Evolutionary conservation across 2,329 filamentous ascomycete genomes (phyloP).

Genomic region (Fusarium praegraminearum): DNA sequence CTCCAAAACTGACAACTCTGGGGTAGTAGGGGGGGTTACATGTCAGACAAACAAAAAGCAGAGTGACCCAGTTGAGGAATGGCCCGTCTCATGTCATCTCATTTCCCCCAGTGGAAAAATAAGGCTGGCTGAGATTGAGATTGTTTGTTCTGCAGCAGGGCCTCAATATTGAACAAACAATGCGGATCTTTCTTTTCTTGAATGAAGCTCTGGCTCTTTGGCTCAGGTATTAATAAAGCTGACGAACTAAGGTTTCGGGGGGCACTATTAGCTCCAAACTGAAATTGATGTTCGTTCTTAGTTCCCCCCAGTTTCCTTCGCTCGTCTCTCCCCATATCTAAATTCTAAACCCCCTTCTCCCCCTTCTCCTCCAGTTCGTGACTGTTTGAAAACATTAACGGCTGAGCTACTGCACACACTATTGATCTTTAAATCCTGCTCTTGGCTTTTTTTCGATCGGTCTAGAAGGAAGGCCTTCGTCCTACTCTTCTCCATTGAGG

Average conservation of each 20-base stretch:
- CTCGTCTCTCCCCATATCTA: slow-evolving; percentile 1
- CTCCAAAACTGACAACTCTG: background rate
- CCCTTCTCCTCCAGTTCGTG: background rate
- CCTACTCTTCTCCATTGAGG: slow-evolving; percentile 1
- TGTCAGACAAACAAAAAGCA: background rate
- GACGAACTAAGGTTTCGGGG: slow-evolving; percentile 1
- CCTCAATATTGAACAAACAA: background rate
- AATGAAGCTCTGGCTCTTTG: background rate
- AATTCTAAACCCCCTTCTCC: background rate
- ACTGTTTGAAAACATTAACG: background rate
- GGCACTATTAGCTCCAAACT: background rate
- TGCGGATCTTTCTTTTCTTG: background rate
- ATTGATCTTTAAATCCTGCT: slow-evolving; percentile 4
- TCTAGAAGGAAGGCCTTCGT: background rate
- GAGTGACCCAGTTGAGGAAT: background rate
- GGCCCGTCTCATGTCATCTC: background rate
- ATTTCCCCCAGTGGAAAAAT: background rate
- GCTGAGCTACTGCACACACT: slow-evolving; percentile 18
- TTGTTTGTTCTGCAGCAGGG: background rate
- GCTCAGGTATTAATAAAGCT: background rate
- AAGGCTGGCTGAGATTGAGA: slow-evolving; percentile 5
- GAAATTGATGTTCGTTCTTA: background rate
- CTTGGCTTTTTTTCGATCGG: slow-evolving; percentile 1
- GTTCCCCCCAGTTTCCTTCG: background rate
- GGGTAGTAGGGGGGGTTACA: background rate